Evolutionary conservation across 257 asterid genomes (phyloP).

Genomic region (Plectranthus barbatus): DNA sequence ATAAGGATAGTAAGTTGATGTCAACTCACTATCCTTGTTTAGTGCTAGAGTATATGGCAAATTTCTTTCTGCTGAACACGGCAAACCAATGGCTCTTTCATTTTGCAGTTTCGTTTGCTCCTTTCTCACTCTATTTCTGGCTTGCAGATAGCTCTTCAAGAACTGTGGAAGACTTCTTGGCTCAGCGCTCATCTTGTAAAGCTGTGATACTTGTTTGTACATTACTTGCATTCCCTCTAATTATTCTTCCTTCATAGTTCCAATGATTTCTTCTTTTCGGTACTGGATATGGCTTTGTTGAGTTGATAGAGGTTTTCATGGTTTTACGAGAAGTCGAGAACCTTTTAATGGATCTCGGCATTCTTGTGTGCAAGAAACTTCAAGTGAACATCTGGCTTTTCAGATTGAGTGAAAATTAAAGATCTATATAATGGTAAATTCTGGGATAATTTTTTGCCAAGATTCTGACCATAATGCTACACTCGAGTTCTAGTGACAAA

Average conservation of each 20-base stretch:
- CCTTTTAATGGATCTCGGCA: too few species aligned
- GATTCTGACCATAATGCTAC: too few species aligned
- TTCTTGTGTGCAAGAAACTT: too few species aligned
- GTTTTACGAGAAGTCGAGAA: too few species aligned
- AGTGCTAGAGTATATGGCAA: background rate
- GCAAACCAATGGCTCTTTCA: background rate
- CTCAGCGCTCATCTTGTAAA: slow-evolving; percentile 52
- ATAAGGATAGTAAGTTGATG: background rate
- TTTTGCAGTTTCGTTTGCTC: background rate
- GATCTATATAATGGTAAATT: too few species aligned
- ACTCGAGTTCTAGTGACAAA: too few species aligned
- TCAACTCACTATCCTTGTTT: background rate
- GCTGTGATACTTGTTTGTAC: slow-evolving; percentile 98
- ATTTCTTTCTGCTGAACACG: background rate
- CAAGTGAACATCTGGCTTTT: too few species aligned
- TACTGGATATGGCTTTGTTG: too few species aligned
- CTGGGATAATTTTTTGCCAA: too few species aligned
- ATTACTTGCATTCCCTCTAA: slow-evolving; percentile 39
- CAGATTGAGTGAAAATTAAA: too few species aligned
- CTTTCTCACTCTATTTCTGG: slow-evolving; percentile 9
- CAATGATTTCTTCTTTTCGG: background rate
- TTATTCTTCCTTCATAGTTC: background rate
- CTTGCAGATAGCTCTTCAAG: slow-evolving; percentile 53
- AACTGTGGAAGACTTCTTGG: slow-evolving; percentile 45
- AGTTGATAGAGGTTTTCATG: too few species aligned